phyloP scores from a whole-genome alignment of 805 yeast species.

The Clavispora vitiphila region DNA sequence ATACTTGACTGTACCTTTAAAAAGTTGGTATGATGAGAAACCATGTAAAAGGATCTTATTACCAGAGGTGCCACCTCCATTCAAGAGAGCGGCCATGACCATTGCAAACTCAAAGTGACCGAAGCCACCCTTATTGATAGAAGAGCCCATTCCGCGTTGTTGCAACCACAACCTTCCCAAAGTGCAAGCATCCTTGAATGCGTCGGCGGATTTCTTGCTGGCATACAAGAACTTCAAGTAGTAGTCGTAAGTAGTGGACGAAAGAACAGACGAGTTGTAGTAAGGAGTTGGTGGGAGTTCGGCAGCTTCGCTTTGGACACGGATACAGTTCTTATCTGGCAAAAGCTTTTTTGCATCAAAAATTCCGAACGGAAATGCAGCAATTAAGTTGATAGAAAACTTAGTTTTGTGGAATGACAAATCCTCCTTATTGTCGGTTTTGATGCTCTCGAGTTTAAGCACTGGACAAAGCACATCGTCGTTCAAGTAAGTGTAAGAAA shows the following conservation, averaged over 20 bases:
- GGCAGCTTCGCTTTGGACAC: slow-evolving; percentile 50
- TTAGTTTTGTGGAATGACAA: slow-evolving; percentile 58
- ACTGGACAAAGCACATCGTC: slow-evolving; percentile 78
- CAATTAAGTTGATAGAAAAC: slow-evolving; percentile 65
- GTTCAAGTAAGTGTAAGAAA: slow-evolving; percentile 61
- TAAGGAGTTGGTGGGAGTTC: slow-evolving; percentile 74
- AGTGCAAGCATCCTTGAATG: slow-evolving; percentile 81
- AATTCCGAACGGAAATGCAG: slow-evolving; percentile 64
- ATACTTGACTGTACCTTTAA: slow-evolving; percentile 81
- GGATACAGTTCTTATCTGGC: slow-evolving; percentile 77
- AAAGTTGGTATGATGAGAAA: slow-evolving; percentile 87
- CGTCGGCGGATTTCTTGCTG: slow-evolving; percentile 68
- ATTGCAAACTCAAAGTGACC: slow-evolving; percentile 88
- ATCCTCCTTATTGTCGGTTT: slow-evolving; percentile 46
- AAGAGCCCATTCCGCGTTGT: slow-evolving; percentile 76
- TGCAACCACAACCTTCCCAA: slow-evolving; percentile 86
- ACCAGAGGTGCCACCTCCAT: slow-evolving; percentile 77
- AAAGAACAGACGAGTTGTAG: slow-evolving; percentile 75
- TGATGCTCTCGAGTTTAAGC: slow-evolving; percentile 54
- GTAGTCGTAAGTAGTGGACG: slow-evolving; percentile 63
- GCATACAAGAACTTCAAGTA: slow-evolving; percentile 74
- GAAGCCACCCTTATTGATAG: slow-evolving; percentile 69
- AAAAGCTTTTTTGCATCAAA: slow-evolving; percentile 73
- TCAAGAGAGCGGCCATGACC: slow-evolving; percentile 72
- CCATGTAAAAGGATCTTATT: slow-evolving; percentile 78